phyloP scores from a whole-genome alignment of 2,329 filamentous ascomycete genomes.

The Fusarium oligoseptatum region DNA sequence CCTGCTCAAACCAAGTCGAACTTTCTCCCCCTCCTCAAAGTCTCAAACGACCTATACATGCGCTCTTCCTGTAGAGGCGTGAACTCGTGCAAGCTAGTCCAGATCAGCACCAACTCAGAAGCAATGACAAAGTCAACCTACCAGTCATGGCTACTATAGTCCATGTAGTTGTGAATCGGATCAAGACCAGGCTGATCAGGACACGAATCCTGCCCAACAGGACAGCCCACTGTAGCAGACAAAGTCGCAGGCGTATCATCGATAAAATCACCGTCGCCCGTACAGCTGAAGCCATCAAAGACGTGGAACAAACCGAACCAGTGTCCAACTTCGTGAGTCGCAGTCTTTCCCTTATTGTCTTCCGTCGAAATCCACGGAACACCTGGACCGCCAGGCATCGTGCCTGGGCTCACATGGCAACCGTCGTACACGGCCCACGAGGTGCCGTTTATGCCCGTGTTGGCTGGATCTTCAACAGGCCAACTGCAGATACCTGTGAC shows the following conservation, averaged over 20 bases:
- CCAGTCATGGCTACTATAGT: conserved; percentile 55
- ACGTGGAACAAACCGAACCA: conserved; percentile 64
- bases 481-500: conserved; percentile 55
- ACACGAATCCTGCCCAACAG: conserved; percentile 53
- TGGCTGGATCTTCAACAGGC: conserved; percentile 56
- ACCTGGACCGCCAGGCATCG: conserved; percentile 54
- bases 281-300: conserved; percentile 57
- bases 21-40: not conserved
- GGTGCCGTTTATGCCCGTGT: conserved; percentile 48
- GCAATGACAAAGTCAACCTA: conserved; percentile 38
- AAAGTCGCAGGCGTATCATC: conserved; percentile 57
- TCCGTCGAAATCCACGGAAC: conserved; percentile 36
- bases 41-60: conserved; percentile 42
- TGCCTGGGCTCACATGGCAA: conserved; percentile 51
- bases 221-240: conserved; percentile 53
- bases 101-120: not conserved
- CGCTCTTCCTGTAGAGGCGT: conserved; percentile 51
- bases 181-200: conserved; percentile 49
- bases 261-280: conserved; percentile 54
- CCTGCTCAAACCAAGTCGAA: not conserved
- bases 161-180: conserved; percentile 57
- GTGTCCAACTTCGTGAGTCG: conserved; percentile 61
- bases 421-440: conserved; percentile 53
- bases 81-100: conserved; percentile 42
- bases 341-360: conserved; percentile 52